phyloP scores from a whole-genome alignment of 345 rosid species.

The Acer yangbiense region DNA sequence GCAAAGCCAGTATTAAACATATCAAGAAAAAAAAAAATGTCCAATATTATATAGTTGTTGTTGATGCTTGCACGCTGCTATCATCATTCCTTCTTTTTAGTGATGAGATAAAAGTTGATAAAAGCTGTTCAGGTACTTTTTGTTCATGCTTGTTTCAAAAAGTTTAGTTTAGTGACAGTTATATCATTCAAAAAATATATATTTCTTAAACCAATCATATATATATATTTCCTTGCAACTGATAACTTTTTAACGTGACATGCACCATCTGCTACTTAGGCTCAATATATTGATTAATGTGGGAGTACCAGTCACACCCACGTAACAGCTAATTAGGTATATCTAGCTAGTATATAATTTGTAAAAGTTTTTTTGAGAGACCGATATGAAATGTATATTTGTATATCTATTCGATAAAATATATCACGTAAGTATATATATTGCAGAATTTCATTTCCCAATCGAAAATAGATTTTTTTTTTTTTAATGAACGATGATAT shows the following conservation, averaged over 20 bases:
- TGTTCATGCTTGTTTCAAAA: conserved; percentile 42
- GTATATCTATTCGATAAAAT: neutral
- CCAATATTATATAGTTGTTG: neutral
- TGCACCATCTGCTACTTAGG: conserved; percentile 35
- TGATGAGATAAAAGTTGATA: neutral
- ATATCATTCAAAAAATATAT: conserved; percentile 21
- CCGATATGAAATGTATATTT: no score
- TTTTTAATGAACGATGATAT: no score
- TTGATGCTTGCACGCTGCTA: conserved; percentile 10
- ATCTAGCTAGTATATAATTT: neutral
- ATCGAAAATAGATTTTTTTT: no score
- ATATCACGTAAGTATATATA: no score
- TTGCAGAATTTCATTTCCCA: no score
- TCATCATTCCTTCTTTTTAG: neutral
- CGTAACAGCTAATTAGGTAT: neutral
- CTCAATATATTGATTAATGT: neutral
- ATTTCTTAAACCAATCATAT: conserved; percentile 21
- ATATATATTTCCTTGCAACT: conserved; percentile 14
- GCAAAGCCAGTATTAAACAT: neutral
- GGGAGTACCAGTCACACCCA: conserved; percentile 11
- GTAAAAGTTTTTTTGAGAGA: neutral
- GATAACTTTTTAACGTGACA: conserved; percentile 47
- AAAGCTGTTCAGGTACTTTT: conserved; percentile 25
- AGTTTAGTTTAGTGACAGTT: conserved; percentile 54
- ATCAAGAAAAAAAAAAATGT: neutral